A percentile compares a stretch with the other conserved stretches of the same genome.
These are phyloP conservation scores for Epichloe amarillans DNA, from an alignment of 2,329 filamentous ascomycete species.

Conservation along the genomic window DNA sequence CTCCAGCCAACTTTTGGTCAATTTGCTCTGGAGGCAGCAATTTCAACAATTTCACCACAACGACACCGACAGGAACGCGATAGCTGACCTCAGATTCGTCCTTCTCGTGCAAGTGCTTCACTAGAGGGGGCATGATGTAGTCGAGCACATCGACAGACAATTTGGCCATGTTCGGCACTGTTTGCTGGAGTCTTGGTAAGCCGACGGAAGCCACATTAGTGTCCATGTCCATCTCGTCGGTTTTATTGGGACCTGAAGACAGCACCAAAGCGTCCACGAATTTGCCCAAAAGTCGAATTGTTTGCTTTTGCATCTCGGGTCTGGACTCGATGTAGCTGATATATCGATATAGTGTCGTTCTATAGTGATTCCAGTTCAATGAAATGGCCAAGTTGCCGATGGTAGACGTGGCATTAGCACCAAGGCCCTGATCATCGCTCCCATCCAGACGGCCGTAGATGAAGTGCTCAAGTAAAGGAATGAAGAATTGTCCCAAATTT, in stretches of 20 bases:
- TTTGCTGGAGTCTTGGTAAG: slow-evolving; percentile 41
- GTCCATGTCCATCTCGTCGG: slow-evolving; percentile 31
- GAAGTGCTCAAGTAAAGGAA: slow-evolving; percentile 89
- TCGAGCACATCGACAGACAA: slow-evolving; percentile 58
- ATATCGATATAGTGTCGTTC: slow-evolving; percentile 71
- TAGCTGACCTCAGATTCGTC: slow-evolving; percentile 90
- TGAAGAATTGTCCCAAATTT: slow-evolving; percentile 74
- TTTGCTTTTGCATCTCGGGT: slow-evolving; percentile 71
- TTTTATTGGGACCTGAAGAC: slow-evolving; percentile 31
- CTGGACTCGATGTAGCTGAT: slow-evolving; percentile 70
- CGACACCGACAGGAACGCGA: slow-evolving; percentile 78
- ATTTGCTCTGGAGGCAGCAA: slow-evolving; percentile 64
- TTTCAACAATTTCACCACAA: slow-evolving; percentile 75
- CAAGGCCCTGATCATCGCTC: slow-evolving; percentile 68
- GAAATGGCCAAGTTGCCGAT: slow-evolving; percentile 62
- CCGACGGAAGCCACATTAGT: slow-evolving; percentile 13
- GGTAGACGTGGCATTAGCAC: slow-evolving; percentile 72
- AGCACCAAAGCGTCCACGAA: slow-evolving; percentile 63
- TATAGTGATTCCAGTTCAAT: slow-evolving; percentile 83
- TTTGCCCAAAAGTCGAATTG: slow-evolving; percentile 68
- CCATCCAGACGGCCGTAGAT: slow-evolving; percentile 68
- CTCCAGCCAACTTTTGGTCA: slow-evolving; percentile 60
- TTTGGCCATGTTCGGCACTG: slow-evolving; percentile 54
- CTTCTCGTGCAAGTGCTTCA: slow-evolving; percentile 83
- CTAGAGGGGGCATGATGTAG: slow-evolving; percentile 64